Evolutionary conservation across 306 rosid species (phyloP).

Genomic region (Vicia sativa): DNA sequence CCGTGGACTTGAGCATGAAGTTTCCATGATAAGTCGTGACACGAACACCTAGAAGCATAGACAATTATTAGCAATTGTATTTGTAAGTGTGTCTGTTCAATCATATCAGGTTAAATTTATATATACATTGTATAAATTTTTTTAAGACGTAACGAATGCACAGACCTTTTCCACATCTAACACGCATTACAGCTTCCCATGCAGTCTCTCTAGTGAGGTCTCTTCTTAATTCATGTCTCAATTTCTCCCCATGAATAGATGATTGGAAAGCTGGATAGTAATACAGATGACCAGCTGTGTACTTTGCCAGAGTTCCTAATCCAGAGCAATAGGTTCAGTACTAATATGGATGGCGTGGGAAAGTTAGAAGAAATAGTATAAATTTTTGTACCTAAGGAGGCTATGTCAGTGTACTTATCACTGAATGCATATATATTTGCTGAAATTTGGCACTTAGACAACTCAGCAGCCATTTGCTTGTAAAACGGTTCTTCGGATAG

Average conservation of each 20-base stretch:
- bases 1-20: conserved; percentile 97
- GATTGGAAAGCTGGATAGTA: conserved; percentile 87
- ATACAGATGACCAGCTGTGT: conserved; percentile 93
- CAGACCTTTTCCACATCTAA: conserved; percentile 95
- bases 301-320: conserved; percentile 95
- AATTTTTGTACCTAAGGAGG: conserved; percentile 72
- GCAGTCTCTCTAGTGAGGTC: conserved; percentile 98
- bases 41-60: conserved; percentile 73
- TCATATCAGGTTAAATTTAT: not conserved
- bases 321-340: conserved; percentile 9
- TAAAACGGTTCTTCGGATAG: conserved; percentile 95
- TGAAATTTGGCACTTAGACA: conserved; percentile 89
- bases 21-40: conserved; percentile 92
- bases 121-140: conserved; percentile 16
- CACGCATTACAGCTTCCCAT: conserved; percentile 99
- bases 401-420: conserved; percentile 98
- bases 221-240: conserved; percentile 88
- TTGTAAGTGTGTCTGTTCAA: not conserved
- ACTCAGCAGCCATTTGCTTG: conserved; percentile 99
- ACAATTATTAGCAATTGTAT: conserved; percentile 36
- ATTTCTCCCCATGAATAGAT: conserved; percentile 81
- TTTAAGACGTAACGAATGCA: conserved; percentile 33
- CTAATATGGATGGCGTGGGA: not conserved
- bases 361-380: conserved; percentile 14
- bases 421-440: conserved; percentile 84